phyloP scores from a whole-genome alignment of 140 eudicot genomes.

The Flaveria floridana region DNA sequence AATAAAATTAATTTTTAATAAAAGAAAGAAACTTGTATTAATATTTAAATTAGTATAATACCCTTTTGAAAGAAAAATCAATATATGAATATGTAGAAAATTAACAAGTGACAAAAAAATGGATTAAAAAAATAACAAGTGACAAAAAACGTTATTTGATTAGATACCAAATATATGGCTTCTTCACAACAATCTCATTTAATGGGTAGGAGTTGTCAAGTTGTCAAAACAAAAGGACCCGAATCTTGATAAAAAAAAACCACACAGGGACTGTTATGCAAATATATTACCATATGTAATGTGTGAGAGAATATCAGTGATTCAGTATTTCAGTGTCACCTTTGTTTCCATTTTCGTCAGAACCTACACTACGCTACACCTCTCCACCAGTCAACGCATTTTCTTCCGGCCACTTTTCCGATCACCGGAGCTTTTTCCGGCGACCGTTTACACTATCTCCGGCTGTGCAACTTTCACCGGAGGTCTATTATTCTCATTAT shows the following conservation, averaged over 20 bases:
- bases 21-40: too few relatives aligned
- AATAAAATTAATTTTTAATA: too few relatives aligned
- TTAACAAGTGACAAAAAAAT: too few relatives aligned
- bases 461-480: background rate
- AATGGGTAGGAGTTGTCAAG: too few relatives aligned
- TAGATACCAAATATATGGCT: too few relatives aligned
- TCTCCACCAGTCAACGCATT: background rate
- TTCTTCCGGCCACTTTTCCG: conserved; percentile 10
- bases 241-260: background rate
- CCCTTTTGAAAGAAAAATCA: too few relatives aligned
- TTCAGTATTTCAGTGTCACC: conserved; percentile 12
- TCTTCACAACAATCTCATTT: too few relatives aligned
- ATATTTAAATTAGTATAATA: too few relatives aligned
- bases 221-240: too few relatives aligned
- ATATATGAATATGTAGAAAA: too few relatives aligned
- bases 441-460: background rate
- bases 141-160: too few relatives aligned
- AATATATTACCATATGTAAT: background rate
- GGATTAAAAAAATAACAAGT: too few relatives aligned
- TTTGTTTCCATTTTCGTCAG: conserved; percentile 1
- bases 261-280: background rate
- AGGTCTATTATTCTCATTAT: background rate
- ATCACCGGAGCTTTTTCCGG: background rate
- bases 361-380: background rate
- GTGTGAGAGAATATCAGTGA: background rate